Conservation (phyloP, 1,139 yeast genomes). For the Kodamaea derodonti region DNA sequence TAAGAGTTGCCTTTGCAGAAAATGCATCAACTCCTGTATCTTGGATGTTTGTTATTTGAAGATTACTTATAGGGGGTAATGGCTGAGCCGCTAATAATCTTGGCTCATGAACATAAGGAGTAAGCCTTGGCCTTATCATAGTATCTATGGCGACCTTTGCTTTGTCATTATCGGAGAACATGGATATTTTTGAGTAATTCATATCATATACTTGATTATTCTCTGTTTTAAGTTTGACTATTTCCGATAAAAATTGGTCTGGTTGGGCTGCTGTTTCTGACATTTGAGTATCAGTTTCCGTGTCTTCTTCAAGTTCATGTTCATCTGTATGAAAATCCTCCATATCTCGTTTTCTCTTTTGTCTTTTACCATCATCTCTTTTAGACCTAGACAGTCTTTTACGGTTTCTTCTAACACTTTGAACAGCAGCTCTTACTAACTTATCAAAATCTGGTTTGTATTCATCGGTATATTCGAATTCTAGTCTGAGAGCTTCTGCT, state of each 20-base stretch:
- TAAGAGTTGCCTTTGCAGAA: conserved; percentile 22
- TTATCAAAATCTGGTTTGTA: conserved; percentile 74
- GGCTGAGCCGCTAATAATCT: neutral
- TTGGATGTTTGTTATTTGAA: conserved; percentile 8
- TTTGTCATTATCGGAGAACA: conserved; percentile 30
- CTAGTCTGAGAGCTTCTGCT: conserved; percentile 69
- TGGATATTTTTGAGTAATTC: conserved; percentile 31
- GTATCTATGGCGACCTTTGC: conserved; percentile 37
- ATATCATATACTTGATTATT: conserved; percentile 32
- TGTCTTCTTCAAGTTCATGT: conserved; percentile 5
- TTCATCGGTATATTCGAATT: conserved; percentile 64
- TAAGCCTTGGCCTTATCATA: conserved; percentile 33
- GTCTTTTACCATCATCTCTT: conserved; percentile 7
- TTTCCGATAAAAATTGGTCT: conserved; percentile 31
- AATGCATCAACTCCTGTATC: conserved; percentile 12
- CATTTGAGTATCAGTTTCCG: conserved; percentile 2
- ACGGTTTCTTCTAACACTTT: conserved; percentile 48
- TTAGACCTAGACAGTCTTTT: conserved; percentile 37
- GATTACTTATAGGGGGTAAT: conserved; percentile 10
- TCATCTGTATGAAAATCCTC: conserved; percentile 1
- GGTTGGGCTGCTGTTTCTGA: neutral
- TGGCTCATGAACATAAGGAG: neutral
- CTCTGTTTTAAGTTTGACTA: conserved; percentile 32
- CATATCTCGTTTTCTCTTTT: conserved; percentile 2
- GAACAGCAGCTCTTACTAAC: conserved; percentile 89